A percentile compares a stretch with the other conserved stretches of the same genome.
Conservation (phyloP, 352 stramenopile species). For the Phytophthora fragariaefolia region DNA sequence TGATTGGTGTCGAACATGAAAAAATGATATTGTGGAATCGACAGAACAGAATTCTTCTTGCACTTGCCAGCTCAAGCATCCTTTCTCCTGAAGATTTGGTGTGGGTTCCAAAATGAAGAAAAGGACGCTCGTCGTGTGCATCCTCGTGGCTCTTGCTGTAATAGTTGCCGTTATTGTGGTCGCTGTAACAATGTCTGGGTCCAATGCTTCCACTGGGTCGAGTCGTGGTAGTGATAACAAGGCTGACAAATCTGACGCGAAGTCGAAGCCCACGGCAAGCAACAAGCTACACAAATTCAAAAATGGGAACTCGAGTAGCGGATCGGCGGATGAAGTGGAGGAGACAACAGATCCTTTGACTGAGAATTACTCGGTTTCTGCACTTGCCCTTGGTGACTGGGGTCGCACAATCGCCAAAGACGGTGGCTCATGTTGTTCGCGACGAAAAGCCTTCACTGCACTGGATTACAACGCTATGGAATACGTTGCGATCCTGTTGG, state of each 20-base stretch:
- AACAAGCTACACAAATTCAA: conserved; percentile 31
- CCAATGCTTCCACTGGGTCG: conserved; percentile 27
- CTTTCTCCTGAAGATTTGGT: not conserved
- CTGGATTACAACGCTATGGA: conserved; percentile 79
- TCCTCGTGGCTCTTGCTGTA: conserved; percentile 44
- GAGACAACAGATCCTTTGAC: conserved; percentile 43
- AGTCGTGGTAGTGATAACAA: conserved; percentile 8
- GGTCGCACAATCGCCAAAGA: conserved; percentile 67
- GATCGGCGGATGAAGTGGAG: conserved; percentile 33
- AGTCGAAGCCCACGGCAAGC: conserved; percentile 1
- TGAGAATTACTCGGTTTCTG: conserved; percentile 54
- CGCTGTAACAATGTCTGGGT: conserved; percentile 49
- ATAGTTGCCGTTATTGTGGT: conserved; percentile 52
- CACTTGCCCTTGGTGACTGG: conserved; percentile 81
- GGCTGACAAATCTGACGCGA: not conserved
- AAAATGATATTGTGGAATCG: not conserved
- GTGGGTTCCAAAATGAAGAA: conserved; percentile 28
- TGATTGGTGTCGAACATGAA: not conserved
- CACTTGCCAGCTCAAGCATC: not conserved
- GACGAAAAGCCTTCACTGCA: conserved; percentile 61
- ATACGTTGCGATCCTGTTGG: conserved; percentile 64
- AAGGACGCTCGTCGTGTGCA: conserved; percentile 42
- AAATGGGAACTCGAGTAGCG: conserved; percentile 27
- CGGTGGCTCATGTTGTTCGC: conserved; percentile 68
- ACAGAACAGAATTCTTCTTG: conserved; percentile 30